Conservation (phyloP, 208 protist species). For the Crithidia expoeki region DNA sequence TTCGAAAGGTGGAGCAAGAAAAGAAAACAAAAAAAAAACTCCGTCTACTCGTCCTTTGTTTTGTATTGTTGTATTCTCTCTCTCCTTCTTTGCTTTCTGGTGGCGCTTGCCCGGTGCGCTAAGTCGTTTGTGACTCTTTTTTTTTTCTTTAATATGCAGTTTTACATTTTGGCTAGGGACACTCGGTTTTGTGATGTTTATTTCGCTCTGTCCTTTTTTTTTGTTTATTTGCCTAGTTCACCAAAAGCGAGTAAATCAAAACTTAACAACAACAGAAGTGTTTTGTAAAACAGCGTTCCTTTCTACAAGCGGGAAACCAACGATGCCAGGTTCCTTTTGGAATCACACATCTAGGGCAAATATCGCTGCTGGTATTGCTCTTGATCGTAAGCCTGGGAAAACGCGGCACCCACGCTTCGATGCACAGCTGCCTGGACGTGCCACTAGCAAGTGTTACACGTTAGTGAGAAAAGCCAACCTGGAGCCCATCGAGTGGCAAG, state of each 20-base stretch:
- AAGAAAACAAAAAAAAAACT: too few species aligned
- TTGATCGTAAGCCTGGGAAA: too few species aligned
- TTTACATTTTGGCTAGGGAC: not conserved
- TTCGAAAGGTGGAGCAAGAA: too few species aligned
- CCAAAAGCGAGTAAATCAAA: slow-evolving; percentile 1
- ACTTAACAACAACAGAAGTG: not conserved
- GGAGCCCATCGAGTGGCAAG: too few species aligned
- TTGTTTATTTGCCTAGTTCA: slow-evolving; percentile 25
- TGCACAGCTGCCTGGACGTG: too few species aligned
- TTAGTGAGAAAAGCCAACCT: too few species aligned
- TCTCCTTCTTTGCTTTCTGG: not conserved
- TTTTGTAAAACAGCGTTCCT: not conserved
- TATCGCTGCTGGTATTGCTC: too few species aligned
- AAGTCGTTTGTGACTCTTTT: not conserved
- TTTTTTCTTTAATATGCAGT: not conserved
- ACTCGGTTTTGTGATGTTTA: slow-evolving; percentile 16
- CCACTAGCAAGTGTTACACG: too few species aligned
- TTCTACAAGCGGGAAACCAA: too few species aligned
- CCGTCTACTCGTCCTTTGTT: not conserved
- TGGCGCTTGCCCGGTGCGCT: not conserved
- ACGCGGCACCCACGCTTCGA: too few species aligned
- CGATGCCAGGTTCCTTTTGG: too few species aligned
- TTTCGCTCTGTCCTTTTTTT: slow-evolving; percentile 9
- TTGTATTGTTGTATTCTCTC: not conserved
- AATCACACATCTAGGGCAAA: too few species aligned